Conservation (phyloP, 1,284 basidiomycete species). For the Tetrapyrgos nigripes region DNA sequence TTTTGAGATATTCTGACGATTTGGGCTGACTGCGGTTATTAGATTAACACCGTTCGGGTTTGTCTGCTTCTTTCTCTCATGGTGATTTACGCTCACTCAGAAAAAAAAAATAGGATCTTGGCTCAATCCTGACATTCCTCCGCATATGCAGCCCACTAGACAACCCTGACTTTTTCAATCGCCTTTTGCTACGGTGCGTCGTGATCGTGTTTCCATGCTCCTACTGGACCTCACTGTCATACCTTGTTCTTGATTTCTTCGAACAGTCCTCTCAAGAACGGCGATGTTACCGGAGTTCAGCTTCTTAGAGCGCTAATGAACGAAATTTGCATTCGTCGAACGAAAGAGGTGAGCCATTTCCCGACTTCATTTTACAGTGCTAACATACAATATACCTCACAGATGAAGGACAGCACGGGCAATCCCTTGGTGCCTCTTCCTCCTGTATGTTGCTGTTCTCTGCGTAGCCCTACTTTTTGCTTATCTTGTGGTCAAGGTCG, state of each 20-base stretch:
- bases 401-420: conserved; percentile 86
- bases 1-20: conserved; percentile 1
- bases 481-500: conserved; percentile 53
- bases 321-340: conserved; percentile 83
- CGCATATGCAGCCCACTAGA: conserved; percentile 84
- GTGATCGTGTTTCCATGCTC: not conserved
- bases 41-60: conserved; percentile 84
- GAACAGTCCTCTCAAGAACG: conserved; percentile 72
- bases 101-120: conserved; percentile 87
- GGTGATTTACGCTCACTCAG: conserved; percentile 2
- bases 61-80: too few species aligned
- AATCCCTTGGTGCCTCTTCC: conserved; percentile 78
- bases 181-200: conserved; percentile 62
- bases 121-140: conserved; percentile 84
- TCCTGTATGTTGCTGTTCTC: conserved; percentile 49
- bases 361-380: not conserved
- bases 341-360: conserved; percentile 84
- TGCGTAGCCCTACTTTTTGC: not conserved
- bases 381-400: conserved; percentile 14
- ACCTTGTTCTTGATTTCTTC: too few species aligned
- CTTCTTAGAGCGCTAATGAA: conserved; percentile 76
- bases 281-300: conserved; percentile 45
- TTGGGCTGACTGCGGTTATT: conserved; percentile 14
- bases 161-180: conserved; percentile 81
- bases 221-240: too few species aligned